These are phyloP conservation scores for Cokeromyces recurvatus DNA, from an alignment of 371 early-diverging fungal species.

Conservation along the genomic window DNA sequence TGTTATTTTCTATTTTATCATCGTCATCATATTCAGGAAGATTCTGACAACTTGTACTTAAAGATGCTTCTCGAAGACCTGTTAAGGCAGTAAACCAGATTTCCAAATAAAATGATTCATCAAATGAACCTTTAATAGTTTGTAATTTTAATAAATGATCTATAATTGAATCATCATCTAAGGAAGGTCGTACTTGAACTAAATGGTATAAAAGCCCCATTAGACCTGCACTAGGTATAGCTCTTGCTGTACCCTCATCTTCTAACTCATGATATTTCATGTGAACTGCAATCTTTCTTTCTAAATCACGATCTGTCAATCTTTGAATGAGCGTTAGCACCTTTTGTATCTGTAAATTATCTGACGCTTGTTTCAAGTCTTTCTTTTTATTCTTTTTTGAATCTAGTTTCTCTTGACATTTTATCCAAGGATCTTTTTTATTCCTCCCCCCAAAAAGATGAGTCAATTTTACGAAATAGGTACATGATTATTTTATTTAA, in stretches of 20 bases:
- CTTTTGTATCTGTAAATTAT: constrained; percentile 34
- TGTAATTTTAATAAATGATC: constrained; percentile 40
- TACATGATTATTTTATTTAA: too few species aligned
- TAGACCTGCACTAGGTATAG: constrained; percentile 48
- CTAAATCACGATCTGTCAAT: constrained; percentile 37
- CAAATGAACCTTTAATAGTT: constrained; percentile 45
- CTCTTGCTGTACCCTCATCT: constrained; percentile 51
- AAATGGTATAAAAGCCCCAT: constrained; percentile 46
- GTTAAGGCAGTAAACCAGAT: constrained; percentile 42
- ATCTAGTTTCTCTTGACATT: constrained; percentile 6
- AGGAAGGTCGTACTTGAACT: constrained; percentile 41
- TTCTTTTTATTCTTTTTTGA: not conserved
- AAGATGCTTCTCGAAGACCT: constrained; percentile 40
- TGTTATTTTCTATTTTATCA: not conserved
- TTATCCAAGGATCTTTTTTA: constrained; percentile 10
- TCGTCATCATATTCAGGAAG: not conserved
- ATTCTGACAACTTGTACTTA: constrained; percentile 28
- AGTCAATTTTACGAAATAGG: not conserved
- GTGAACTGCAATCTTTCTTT: constrained; percentile 40
- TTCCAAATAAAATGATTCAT: constrained; percentile 46
- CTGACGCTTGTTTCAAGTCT: constrained; percentile 1
- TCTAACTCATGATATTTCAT: constrained; percentile 51
- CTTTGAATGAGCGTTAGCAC: constrained; percentile 27
- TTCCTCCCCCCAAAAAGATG: not conserved
- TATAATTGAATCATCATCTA: constrained; percentile 36